Evolutionary conservation across 2,329 filamentous ascomycete genomes (phyloP).

Genomic region (Aschersonia sp.): DNA sequence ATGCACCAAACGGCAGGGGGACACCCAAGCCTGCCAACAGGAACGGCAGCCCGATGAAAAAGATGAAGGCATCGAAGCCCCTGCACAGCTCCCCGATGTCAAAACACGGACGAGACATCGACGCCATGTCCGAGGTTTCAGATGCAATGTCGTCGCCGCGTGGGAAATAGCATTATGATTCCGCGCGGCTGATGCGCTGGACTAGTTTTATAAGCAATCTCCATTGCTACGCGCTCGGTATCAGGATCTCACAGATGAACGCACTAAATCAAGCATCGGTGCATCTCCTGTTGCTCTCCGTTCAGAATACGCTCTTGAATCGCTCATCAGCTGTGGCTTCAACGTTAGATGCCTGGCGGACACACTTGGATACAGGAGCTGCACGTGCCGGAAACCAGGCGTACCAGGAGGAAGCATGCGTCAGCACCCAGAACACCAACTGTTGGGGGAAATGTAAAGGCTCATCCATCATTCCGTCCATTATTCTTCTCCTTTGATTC

Average conservation of each 20-base stretch:
- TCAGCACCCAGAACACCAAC: too few relatives aligned
- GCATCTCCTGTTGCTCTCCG: too few relatives aligned
- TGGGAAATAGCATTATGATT: conserved; percentile 3
- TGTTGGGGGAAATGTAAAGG: not conserved
- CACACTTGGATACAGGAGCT: not conserved
- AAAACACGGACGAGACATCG: conserved; percentile 32
- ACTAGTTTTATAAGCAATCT: too few relatives aligned
- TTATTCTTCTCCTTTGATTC: not conserved
- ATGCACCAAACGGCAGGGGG: conserved; percentile 5
- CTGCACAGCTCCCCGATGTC: conserved; percentile 32
- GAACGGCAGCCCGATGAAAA: conserved; percentile 24
- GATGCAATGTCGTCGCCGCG: conserved; percentile 41
- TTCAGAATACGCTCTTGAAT: too few relatives aligned
- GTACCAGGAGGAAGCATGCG: not conserved
- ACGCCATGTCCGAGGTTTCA: conserved; percentile 40
- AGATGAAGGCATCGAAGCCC: conserved; percentile 30
- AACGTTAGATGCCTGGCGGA: not conserved
- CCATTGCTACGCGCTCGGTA: too few relatives aligned
- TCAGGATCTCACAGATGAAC: too few relatives aligned
- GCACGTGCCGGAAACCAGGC: not conserved
- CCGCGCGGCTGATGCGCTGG: too few relatives aligned
- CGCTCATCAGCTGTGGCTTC: not conserved
- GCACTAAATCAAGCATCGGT: too few relatives aligned
- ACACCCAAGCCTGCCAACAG: conserved; percentile 20
- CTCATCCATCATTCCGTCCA: conserved; percentile 5